Percentiles rank a stretch among this genome's conserved stretches.
Evolutionary conservation across 805 yeast species (phyloP).

Genomic region (Metschnikowia chrysomelidarum): DNA sequence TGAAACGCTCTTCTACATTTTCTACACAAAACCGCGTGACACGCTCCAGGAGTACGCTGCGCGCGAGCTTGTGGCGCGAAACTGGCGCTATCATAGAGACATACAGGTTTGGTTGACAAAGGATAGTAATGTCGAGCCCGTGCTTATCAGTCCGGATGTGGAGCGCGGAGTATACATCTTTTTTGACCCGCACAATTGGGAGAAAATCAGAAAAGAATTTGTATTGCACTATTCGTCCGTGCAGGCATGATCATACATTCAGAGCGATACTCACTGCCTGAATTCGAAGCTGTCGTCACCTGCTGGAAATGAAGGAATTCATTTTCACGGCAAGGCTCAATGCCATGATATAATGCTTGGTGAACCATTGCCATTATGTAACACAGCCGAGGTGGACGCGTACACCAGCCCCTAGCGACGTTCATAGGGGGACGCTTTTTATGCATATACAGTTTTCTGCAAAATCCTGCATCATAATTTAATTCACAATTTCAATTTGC

Average conservation of each 20-base stretch:
- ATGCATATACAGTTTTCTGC: no score
- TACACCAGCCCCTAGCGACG: no score
- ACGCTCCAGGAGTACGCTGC: constrained; percentile 92
- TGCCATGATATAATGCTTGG: background rate
- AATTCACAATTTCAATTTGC: no score
- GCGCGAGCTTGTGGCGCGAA: constrained; percentile 82
- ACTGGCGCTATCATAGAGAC: constrained; percentile 97
- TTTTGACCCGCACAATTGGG: constrained; percentile 96
- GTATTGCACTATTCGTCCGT: constrained; percentile 48
- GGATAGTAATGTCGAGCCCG: constrained; percentile 86
- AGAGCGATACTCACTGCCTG: no score
- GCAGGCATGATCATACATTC: constrained; percentile 19
- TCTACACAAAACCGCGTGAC: constrained; percentile 91
- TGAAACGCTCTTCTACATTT: constrained; percentile 89
- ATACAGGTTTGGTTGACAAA: constrained; percentile 96
- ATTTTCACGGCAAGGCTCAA: no score
- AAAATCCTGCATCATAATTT: no score
- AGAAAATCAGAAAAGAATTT: constrained; percentile 74
- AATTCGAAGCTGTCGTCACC: no score
- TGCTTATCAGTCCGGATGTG: constrained; percentile 72
- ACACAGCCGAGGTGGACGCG: no score
- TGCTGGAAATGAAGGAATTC: no score
- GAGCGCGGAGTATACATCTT: constrained; percentile 93
- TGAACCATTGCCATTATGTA: no score
- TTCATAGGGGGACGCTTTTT: no score